These are phyloP conservation scores for Solanum appendiculatum DNA, from an alignment of 257 asterid genomes.

Conservation along the genomic window DNA sequence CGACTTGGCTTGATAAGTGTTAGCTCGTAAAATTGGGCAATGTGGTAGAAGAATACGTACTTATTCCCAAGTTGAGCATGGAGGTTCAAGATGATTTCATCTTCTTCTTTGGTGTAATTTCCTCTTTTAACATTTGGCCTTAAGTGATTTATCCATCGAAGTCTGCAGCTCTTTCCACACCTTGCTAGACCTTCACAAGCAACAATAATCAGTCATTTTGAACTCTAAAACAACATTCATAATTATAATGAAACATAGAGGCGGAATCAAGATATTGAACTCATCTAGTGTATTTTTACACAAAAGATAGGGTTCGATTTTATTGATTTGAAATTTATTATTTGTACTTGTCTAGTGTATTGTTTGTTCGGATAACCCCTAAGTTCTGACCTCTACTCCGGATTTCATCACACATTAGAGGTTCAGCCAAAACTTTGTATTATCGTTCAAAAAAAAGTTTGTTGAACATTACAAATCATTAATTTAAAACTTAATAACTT, in stretches of 20 bases:
- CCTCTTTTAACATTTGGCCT: slow-evolving; percentile 7
- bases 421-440: too few relatives aligned
- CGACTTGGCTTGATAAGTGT: rapidly evolving
- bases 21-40: not conserved
- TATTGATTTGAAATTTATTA: not conserved
- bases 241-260: not conserved
- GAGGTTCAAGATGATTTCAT: not conserved
- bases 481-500: too few relatives aligned
- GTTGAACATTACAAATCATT: too few relatives aligned
- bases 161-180: slow-evolving; percentile 11
- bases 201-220: not conserved
- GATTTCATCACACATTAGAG: not conserved
- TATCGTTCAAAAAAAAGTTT: too few relatives aligned
- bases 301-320: not conserved
- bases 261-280: not conserved
- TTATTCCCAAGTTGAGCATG: slow-evolving; percentile 7
- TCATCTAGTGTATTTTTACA: not conserved
- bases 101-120: not conserved
- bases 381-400: not conserved
- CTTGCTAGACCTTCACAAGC: slow-evolving; percentile 3
- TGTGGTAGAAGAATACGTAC: not conserved
- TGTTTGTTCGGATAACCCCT: too few relatives aligned
- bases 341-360: too few relatives aligned
- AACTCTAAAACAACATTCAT: not conserved
- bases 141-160: slow-evolving; percentile 8